Conservation (phyloP, 441 rosid genomes). For the Arabidopsis lyrata region DNA sequence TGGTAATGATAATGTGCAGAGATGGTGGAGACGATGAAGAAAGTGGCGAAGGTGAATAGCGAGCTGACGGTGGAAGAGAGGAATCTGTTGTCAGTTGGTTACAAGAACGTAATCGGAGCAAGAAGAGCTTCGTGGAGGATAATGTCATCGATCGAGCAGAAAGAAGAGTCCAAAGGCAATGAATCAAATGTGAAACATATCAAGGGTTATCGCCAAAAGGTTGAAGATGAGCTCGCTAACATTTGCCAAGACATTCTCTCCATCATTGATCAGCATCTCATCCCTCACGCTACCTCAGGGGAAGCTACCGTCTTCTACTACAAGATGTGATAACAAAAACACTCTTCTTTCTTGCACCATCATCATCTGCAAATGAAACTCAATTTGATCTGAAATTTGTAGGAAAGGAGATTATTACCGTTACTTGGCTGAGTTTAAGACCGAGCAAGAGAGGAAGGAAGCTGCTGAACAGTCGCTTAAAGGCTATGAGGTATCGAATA, state of each 20-base stretch:
- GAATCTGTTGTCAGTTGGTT: slow-evolving; percentile 89
- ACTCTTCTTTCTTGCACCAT: not conserved
- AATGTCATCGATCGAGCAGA: slow-evolving; percentile 95
- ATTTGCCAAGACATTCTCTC: slow-evolving; percentile 84
- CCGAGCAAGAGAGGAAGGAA: slow-evolving; percentile 94
- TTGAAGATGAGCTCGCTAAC: slow-evolving; percentile 92
- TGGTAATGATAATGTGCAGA: slow-evolving; percentile 51
- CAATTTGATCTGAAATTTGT: not conserved
- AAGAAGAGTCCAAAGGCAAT: slow-evolving; percentile 86
- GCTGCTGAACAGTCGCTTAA: slow-evolving; percentile 93
- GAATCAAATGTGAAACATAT: slow-evolving; percentile 82
- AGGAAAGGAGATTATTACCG: slow-evolving; percentile 99
- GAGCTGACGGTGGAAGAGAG: slow-evolving; percentile 92
- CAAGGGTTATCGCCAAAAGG: slow-evolving; percentile 87
- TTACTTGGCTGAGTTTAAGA: slow-evolving; percentile 97
- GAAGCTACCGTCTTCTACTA: slow-evolving; percentile 99
- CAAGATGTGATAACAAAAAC: slow-evolving; percentile 72
- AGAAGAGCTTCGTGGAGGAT: slow-evolving; percentile 92
- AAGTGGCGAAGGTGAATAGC: slow-evolving; percentile 77
- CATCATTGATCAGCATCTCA: slow-evolving; percentile 86
- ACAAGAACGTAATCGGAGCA: slow-evolving; percentile 92
- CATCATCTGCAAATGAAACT: not conserved
- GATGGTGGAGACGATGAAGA: slow-evolving; percentile 98
- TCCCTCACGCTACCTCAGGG: slow-evolving; percentile 85
- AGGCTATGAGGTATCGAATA: slow-evolving; percentile 78